Conservation (phyloP, 1,139 yeast genomes). For the Kodamaea fungicola region DNA sequence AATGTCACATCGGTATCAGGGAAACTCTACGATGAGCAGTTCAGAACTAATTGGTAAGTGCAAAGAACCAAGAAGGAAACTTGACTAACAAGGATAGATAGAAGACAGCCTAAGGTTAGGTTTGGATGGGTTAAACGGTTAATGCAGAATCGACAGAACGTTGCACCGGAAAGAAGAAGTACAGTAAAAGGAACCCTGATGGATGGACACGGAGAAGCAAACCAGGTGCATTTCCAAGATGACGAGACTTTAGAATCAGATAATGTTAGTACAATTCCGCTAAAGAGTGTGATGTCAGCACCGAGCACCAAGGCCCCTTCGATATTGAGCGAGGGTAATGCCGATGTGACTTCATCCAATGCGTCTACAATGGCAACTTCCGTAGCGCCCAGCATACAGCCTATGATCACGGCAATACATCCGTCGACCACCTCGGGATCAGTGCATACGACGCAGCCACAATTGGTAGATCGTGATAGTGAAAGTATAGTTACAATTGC, state of each 20-base stretch:
- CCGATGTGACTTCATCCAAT: conserved; percentile 36
- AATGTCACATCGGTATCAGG: too few species aligned
- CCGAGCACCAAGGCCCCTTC: conserved; percentile 48
- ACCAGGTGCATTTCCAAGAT: conserved; percentile 8
- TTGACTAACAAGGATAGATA: conserved; percentile 6
- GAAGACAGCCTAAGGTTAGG: conserved; percentile 26
- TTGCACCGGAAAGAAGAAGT: conserved; percentile 6
- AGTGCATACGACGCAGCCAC: conserved; percentile 1
- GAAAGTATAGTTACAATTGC: conserved; percentile 56
- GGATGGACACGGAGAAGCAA: neutral
- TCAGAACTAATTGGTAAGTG: too few species aligned
- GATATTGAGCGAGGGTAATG: conserved; percentile 36
- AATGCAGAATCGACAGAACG: conserved; percentile 32
- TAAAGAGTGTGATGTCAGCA: conserved; percentile 47
- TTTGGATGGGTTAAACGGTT: conserved; percentile 48
- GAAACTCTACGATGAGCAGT: too few species aligned
- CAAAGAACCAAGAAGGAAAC: too few species aligned
- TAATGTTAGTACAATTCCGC: conserved; percentile 49
- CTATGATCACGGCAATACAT: conserved; percentile 5
- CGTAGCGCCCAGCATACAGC: conserved; percentile 38
- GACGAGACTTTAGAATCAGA: conserved; percentile 20
- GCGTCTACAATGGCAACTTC: conserved; percentile 56
- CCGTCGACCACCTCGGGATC: conserved; percentile 3
- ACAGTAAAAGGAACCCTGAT: conserved; percentile 2
- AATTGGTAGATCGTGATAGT: conserved; percentile 38